Evolutionary conservation across 345 rosid species (phyloP).

Genomic region (Theobroma cacao): DNA sequence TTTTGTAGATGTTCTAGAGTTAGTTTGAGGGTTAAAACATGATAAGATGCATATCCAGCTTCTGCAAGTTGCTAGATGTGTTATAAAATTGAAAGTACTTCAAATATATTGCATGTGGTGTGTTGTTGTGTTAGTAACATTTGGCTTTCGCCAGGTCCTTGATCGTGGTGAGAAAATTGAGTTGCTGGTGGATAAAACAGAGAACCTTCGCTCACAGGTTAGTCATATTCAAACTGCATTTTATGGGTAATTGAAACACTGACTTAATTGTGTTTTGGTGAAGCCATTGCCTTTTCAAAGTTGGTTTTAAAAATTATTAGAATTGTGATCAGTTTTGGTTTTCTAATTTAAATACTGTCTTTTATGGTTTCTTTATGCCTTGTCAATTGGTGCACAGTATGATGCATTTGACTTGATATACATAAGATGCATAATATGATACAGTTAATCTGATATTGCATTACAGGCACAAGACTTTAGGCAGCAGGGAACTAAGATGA

Average conservation of each 20-base stretch:
- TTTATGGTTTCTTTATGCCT: not conserved
- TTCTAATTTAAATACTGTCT: not conserved
- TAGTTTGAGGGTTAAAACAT: slow-evolving; percentile 8
- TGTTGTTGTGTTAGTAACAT: not conserved
- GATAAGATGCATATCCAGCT: not conserved
- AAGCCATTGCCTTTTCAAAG: not conserved
- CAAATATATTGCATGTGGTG: not conserved
- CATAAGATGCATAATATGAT: not conserved
- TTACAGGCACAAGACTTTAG: slow-evolving; percentile 91
- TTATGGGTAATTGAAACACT: not conserved
- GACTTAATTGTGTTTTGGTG: not conserved
- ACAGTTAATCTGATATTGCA: slow-evolving; percentile 1
- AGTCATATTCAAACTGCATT: slow-evolving; percentile 12
- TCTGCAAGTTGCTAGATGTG: not conserved
- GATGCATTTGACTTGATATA: slow-evolving; percentile 3
- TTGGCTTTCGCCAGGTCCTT: slow-evolving; percentile 58
- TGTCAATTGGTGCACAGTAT: not conserved
- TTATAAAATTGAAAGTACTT: not conserved
- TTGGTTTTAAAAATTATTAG: not conserved
- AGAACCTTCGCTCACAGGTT: slow-evolving; percentile 96
- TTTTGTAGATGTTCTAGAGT: not conserved
- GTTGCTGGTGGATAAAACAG: slow-evolving; percentile 96
- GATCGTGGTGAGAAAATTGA: slow-evolving; percentile 99
- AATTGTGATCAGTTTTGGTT: not conserved
- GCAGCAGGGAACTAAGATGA: slow-evolving; percentile 88